A percentile compares a stretch with the other conserved stretches of the same genome.
phyloP scores from a whole-genome alignment of 352 stramenopile species.

The Pythium oligandrum region DNA sequence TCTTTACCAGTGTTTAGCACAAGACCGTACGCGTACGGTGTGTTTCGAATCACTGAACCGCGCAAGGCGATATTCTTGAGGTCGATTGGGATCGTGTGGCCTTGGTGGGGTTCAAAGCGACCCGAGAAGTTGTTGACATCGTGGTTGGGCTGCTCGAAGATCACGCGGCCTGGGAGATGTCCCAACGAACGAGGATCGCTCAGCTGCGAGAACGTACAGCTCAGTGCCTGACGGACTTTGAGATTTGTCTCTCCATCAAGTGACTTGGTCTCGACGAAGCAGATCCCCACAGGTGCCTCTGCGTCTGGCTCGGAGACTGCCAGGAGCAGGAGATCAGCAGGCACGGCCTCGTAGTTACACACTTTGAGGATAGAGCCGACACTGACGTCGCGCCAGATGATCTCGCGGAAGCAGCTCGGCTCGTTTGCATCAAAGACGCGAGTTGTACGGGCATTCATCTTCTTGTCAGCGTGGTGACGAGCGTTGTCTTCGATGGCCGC shows the following conservation, averaged over 20 bases:
- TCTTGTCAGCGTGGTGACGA: conserved; percentile 66
- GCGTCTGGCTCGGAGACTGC: conserved; percentile 66
- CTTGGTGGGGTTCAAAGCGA: conserved; percentile 66
- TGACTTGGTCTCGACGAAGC: conserved; percentile 86
- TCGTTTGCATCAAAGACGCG: conserved; percentile 56
- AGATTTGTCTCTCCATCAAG: conserved; percentile 86
- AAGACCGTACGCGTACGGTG: conserved; percentile 67
- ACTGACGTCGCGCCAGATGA: conserved; percentile 53
- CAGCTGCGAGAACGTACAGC: conserved; percentile 81
- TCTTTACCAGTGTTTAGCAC: conserved; percentile 80
- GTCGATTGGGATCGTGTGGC: conserved; percentile 78
- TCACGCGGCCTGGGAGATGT: conserved; percentile 59
- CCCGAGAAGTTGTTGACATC: conserved; percentile 86
- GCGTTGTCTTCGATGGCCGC: conserved; percentile 81
- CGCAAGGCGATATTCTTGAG: conserved; percentile 81
- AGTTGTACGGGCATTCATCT: conserved; percentile 73
- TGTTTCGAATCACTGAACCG: conserved; percentile 84
- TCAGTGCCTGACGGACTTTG: conserved; percentile 78
- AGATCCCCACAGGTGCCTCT: conserved; percentile 60
- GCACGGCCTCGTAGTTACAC: conserved; percentile 81
- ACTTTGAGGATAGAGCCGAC: conserved; percentile 87
- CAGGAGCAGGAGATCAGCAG: conserved; percentile 75
- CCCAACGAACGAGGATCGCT: conserved; percentile 59
- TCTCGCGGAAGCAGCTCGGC: conserved; percentile 38
- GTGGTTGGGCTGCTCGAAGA: conserved; percentile 81